phyloP scores from a whole-genome alignment of 2,329 filamentous ascomycete species.

The Sporothrix luriei region DNA sequence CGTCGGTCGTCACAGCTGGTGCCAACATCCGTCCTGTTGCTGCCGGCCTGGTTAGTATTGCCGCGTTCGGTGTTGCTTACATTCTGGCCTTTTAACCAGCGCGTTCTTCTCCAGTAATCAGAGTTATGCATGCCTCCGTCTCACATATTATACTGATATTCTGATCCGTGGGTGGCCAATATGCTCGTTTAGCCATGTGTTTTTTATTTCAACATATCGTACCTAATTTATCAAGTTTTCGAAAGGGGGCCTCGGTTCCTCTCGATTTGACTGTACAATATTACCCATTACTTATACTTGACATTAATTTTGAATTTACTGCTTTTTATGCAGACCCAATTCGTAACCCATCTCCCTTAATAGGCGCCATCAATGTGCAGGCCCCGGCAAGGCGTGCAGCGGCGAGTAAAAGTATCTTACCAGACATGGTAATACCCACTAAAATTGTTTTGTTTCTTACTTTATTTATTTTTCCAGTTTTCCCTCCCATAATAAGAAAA shows the following conservation, averaged over 20 bases:
- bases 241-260: background rate
- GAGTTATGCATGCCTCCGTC: background rate
- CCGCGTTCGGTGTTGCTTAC: constrained; percentile 32
- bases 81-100: constrained; percentile 32
- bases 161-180: background rate
- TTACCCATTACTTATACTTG: background rate
- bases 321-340: too few species aligned
- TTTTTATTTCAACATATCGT: background rate
- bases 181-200: background rate
- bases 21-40: constrained; percentile 28
- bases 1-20: constrained; percentile 34
- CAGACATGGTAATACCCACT: too few species aligned
- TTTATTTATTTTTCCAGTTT: too few species aligned
- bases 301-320: background rate
- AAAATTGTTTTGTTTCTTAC: too few species aligned
- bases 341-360: too few species aligned
- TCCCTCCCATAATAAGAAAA: too few species aligned
- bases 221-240: background rate
- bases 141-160: background rate
- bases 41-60: constrained; percentile 30
- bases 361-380: too few species aligned
- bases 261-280: background rate
- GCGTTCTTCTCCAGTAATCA: background rate
- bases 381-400: too few species aligned
- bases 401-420: too few species aligned